These are phyloP conservation scores for Rhizophagus clarus DNA, from an alignment of 192 early-diverging fungal species.

Conservation along the genomic window DNA sequence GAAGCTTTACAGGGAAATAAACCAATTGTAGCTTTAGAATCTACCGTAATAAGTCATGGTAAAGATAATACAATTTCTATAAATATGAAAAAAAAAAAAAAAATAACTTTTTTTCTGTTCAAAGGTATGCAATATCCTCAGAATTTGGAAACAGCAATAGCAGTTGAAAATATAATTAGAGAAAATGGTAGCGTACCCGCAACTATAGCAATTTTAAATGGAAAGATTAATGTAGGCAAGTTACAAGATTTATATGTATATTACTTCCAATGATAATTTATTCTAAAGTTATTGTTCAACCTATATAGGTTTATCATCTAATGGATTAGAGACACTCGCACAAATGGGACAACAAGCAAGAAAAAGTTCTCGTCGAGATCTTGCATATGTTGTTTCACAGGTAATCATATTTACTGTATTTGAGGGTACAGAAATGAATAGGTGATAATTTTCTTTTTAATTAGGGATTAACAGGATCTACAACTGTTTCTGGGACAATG, in stretches of 20 bases:
- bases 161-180: conserved; percentile 77
- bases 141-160: conserved; percentile 83
- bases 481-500: conserved; percentile 94
- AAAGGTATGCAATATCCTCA: conserved; percentile 90
- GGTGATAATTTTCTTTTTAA: conserved; percentile 1
- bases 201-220: conserved; percentile 88
- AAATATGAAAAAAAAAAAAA: background rate
- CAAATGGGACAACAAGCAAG: conserved; percentile 58
- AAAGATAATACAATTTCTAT: background rate
- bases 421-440: background rate
- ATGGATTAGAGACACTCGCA: conserved; percentile 66
- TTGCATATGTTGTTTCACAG: conserved; percentile 75
- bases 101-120: background rate
- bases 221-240: conserved; percentile 76
- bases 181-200: conserved; percentile 79
- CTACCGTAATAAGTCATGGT: conserved; percentile 95
- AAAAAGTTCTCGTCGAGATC: conserved; percentile 86
- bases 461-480: conserved; percentile 73
- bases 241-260: background rate
- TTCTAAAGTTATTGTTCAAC: background rate
- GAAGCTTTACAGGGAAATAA: conserved; percentile 59
- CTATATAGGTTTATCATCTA: conserved; percentile 55
- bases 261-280: background rate
- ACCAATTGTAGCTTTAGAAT: conserved; percentile 91
- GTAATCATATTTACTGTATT: conserved; percentile 29